These are phyloP conservation scores for Trichoderma asperelloides DNA, from an alignment of 495 filamentous ascomycete genomes.

Conservation along the genomic window DNA sequence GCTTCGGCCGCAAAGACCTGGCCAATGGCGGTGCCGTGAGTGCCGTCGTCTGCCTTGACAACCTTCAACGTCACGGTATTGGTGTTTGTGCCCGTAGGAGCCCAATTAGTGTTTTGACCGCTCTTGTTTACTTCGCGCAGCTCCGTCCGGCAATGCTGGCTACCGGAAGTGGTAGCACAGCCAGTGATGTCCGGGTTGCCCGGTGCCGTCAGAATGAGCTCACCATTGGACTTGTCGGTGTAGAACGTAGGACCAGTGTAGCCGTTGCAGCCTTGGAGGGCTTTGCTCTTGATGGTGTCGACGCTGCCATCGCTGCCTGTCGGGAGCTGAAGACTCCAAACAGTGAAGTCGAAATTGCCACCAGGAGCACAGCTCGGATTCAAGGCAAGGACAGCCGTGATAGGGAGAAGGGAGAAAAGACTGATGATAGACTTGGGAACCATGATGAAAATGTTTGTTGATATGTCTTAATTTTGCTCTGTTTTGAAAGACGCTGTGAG, in stretches of 20 bases:
- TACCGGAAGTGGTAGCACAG: slow-evolving; percentile 29
- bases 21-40: slow-evolving; percentile 28
- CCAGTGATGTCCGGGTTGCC: slow-evolving; percentile 19
- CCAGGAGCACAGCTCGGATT: slow-evolving; percentile 28
- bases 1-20: slow-evolving; percentile 26
- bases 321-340: slow-evolving; percentile 30
- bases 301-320: slow-evolving; percentile 22
- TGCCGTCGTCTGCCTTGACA: slow-evolving; percentile 19
- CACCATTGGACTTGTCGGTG: slow-evolving; percentile 22
- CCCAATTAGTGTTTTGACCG: slow-evolving; percentile 21
- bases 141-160: slow-evolving; percentile 35
- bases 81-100: slow-evolving; percentile 18
- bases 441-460: neutral
- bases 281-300: slow-evolving; percentile 17
- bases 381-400: neutral
- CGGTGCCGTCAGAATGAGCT: slow-evolving; percentile 28
- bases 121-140: slow-evolving; percentile 24
- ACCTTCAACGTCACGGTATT: slow-evolving; percentile 22
- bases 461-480: too few relatives aligned
- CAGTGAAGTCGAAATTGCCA: slow-evolving; percentile 28
- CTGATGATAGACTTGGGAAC: neutral
- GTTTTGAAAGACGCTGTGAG: too few relatives aligned
- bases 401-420: neutral
- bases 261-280: slow-evolving; percentile 27
- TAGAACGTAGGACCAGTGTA: slow-evolving; percentile 27